These are phyloP conservation scores for Mucor circinelloides DNA, from an alignment of 371 early-diverging fungal species.

Conservation along the genomic window DNA sequence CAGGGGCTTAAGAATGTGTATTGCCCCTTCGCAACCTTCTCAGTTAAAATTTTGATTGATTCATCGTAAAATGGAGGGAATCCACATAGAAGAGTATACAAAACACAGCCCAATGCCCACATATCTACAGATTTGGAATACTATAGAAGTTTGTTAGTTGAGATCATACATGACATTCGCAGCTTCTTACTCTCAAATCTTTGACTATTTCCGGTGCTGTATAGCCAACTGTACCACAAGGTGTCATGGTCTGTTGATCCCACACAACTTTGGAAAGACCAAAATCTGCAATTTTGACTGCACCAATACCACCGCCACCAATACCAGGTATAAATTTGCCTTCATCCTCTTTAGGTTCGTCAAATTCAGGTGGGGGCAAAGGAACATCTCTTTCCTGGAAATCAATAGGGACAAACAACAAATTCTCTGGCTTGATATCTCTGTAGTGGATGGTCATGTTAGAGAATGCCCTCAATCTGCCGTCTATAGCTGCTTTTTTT, in stretches of 20 bases:
- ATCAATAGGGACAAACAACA: slow-evolving; percentile 75
- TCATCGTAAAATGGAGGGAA: slow-evolving; percentile 91
- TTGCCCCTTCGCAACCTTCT: slow-evolving; percentile 67
- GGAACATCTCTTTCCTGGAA: slow-evolving; percentile 55
- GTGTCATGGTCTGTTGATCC: slow-evolving; percentile 86
- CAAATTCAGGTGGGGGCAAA: slow-evolving; percentile 36
- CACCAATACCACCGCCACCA: slow-evolving; percentile 75
- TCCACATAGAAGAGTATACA: slow-evolving; percentile 88
- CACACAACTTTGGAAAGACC: slow-evolving; percentile 82
- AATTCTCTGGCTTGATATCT: slow-evolving; percentile 97
- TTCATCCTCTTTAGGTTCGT: slow-evolving; percentile 61
- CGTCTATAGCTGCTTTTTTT: slow-evolving; percentile 49
- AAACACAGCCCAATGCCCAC: slow-evolving; percentile 94
- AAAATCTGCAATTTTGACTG: slow-evolving; percentile 88
- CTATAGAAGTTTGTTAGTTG: slow-evolving; percentile 37
- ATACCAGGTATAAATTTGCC: slow-evolving; percentile 58
- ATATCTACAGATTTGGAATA: slow-evolving; percentile 90
- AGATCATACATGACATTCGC: not conserved
- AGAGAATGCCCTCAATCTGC: slow-evolving; percentile 95
- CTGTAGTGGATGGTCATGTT: slow-evolving; percentile 69
- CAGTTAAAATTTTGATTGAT: slow-evolving; percentile 56
- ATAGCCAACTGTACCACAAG: slow-evolving; percentile 91
- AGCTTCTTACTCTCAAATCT: slow-evolving; percentile 33
- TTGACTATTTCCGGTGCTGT: slow-evolving; percentile 93
- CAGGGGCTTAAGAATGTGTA: slow-evolving; percentile 72